These are phyloP conservation scores for Pharnaceum exiguum DNA, from an alignment of 148 eudicot species.

Conservation along the genomic window DNA sequence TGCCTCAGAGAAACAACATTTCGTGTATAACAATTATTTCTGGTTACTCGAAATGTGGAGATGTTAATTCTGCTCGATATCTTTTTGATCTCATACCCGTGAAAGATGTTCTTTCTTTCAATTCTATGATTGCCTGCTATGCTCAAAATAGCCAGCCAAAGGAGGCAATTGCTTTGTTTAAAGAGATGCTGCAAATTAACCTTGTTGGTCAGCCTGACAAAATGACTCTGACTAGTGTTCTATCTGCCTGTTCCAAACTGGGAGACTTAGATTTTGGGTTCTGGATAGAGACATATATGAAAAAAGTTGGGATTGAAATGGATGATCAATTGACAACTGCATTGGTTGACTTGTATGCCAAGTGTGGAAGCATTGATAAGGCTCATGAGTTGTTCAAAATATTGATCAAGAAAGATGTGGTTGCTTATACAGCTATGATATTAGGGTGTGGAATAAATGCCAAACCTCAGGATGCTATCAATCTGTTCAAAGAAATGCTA, in stretches of 20 bases:
- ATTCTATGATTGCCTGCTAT: slow-evolving; percentile 83
- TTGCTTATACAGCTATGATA: slow-evolving; percentile 84
- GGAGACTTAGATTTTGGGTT: slow-evolving; percentile 51
- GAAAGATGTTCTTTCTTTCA: slow-evolving; percentile 48
- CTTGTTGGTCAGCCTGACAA: slow-evolving; percentile 55
- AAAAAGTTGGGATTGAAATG: slow-evolving; percentile 35
- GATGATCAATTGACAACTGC: slow-evolving; percentile 75
- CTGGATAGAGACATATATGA: slow-evolving; percentile 51
- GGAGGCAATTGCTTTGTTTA: slow-evolving; percentile 66
- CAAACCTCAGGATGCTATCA: slow-evolving; percentile 47
- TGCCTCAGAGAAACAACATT: slow-evolving; percentile 60
- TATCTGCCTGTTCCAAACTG: slow-evolving; percentile 80
- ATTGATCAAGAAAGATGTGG: slow-evolving; percentile 58
- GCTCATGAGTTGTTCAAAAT: slow-evolving; percentile 48
- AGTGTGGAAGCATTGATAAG: slow-evolving; percentile 64
- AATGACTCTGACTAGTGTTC: slow-evolving; percentile 68
- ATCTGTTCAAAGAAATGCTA: slow-evolving; percentile 61
- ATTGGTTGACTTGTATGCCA: slow-evolving; percentile 65
- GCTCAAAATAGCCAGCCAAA: slow-evolving; percentile 61
- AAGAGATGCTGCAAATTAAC: slow-evolving; percentile 38
- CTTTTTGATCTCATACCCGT: slow-evolving; percentile 33
- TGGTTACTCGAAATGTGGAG: slow-evolving; percentile 67
- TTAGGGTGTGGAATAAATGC: slow-evolving; percentile 75
- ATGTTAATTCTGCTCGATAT: slow-evolving; percentile 48
- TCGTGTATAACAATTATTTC: slow-evolving; percentile 69